Conservation (phyloP, 2,329 filamentous ascomycete species). For the Diaporthe eres region DNA sequence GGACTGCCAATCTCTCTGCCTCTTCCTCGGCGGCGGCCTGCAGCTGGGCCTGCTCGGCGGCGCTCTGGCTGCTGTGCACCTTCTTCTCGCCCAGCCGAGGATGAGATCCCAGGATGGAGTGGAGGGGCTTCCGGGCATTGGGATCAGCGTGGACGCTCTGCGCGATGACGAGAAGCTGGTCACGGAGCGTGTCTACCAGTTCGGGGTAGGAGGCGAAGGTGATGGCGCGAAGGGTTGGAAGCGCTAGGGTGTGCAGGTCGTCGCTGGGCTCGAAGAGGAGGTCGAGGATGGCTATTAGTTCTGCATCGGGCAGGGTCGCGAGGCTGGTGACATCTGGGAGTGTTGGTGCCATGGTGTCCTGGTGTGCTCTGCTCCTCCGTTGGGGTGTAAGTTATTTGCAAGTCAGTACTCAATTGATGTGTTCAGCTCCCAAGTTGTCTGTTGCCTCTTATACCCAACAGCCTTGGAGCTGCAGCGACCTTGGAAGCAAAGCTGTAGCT, state of each 20-base stretch:
- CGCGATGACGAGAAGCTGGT: conserved; percentile 71
- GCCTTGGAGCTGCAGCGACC: neutral
- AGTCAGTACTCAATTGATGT: neutral
- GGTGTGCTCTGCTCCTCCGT: neutral
- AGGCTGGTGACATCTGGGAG: conserved; percentile 74
- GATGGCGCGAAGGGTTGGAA: conserved; percentile 72
- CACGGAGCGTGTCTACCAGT: conserved; percentile 77
- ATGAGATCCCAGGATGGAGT: conserved; percentile 83
- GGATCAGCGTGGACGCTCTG: conserved; percentile 60
- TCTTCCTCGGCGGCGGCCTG: conserved; percentile 71
- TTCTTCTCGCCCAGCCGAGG: conserved; percentile 86
- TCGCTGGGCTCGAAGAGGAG: conserved; percentile 87
- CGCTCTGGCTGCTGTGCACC: conserved; percentile 85
- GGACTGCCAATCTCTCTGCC: conserved; percentile 65
- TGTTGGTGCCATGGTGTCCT: conserved; percentile 31
- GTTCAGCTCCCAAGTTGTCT: neutral
- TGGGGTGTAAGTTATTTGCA: neutral
- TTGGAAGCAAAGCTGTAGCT: conserved; percentile 3
- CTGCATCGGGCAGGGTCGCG: conserved; percentile 65
- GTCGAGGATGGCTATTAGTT: conserved; percentile 75
- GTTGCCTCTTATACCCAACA: neutral
- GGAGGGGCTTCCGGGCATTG: conserved; percentile 70
- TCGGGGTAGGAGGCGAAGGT: conserved; percentile 77
- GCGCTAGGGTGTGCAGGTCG: conserved; percentile 79
- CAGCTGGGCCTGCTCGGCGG: conserved; percentile 85